A percentile compares a stretch with the other conserved stretches of the same genome.
Conservation (phyloP, 176 grass and related monocot genomes). For the Lolium rigidum region DNA sequence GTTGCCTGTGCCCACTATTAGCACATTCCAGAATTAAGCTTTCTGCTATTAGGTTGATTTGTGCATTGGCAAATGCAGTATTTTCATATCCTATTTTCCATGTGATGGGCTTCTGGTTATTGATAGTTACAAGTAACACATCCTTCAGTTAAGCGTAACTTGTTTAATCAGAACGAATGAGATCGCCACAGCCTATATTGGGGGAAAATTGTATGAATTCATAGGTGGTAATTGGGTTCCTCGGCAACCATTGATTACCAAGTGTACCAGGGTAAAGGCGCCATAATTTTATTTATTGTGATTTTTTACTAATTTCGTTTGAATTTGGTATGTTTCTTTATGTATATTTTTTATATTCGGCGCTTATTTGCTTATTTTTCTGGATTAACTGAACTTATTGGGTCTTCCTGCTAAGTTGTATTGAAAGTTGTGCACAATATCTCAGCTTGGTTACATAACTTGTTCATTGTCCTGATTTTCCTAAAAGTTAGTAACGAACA, state of each 20-base stretch:
- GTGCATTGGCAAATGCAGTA: neutral
- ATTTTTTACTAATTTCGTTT: neutral
- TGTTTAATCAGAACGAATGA: constrained; percentile 10
- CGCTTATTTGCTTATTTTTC: neutral
- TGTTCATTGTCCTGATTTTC: neutral
- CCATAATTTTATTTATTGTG: neutral
- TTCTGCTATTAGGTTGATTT: constrained; percentile 3
- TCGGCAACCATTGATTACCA: neutral
- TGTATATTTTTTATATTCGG: neutral
- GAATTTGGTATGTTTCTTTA: neutral
- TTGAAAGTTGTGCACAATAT: neutral
- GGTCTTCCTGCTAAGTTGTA: neutral
- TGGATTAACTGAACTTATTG: constrained; percentile 8
- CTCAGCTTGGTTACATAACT: neutral
- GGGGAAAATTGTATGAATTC: neutral
- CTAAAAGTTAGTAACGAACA: neutral
- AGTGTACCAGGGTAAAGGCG: neutral
- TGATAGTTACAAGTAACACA: neutral
- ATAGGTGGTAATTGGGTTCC: neutral
- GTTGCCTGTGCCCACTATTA: neutral
- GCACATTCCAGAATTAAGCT: neutral
- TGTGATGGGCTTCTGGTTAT: neutral
- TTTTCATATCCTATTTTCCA: neutral
- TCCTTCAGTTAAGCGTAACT: constrained; percentile 12
- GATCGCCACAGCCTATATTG: neutral